These are phyloP conservation scores for Colletotrichum gloeosporioides DNA, from an alignment of 2,329 filamentous ascomycete genomes.

Conservation along the genomic window DNA sequence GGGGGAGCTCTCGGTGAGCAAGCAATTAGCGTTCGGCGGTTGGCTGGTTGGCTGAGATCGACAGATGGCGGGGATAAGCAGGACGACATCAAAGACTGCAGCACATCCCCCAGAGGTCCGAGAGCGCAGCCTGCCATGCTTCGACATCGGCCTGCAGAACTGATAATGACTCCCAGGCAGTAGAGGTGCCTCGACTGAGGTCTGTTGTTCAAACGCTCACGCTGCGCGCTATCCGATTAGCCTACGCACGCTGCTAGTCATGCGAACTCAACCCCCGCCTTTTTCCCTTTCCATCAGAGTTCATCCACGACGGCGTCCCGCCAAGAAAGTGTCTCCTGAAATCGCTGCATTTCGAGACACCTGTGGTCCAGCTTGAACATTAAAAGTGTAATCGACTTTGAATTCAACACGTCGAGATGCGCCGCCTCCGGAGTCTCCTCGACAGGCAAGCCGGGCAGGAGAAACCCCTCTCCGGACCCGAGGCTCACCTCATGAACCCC, in stretches of 20 bases:
- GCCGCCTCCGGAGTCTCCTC: neutral
- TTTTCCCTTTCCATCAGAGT: conserved; percentile 13
- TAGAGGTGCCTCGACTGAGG: neutral
- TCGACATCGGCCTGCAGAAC: neutral
- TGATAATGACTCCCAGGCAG: neutral
- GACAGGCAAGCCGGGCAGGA: neutral
- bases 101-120: neutral
- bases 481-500: neutral
- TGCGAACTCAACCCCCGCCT: conserved; percentile 20
- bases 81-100: neutral
- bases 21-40: neutral
- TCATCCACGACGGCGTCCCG: neutral
- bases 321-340: conserved; percentile 1
- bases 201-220: conserved; percentile 5
- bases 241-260: conserved; percentile 18
- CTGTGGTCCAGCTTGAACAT: neutral
- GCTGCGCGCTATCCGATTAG: neutral
- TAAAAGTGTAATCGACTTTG: neutral
- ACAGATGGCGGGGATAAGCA: conserved; percentile 9
- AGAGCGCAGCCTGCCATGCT: conserved; percentile 6
- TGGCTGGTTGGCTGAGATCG: conserved; percentile 4
- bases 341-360: neutral
- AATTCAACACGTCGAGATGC: neutral
- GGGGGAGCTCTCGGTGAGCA: conserved; percentile 18
- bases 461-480: conserved; percentile 6